Base-by-base conservation (phyloP, 768 basidiomycete species). In the Mycena epipterygia region DNA sequence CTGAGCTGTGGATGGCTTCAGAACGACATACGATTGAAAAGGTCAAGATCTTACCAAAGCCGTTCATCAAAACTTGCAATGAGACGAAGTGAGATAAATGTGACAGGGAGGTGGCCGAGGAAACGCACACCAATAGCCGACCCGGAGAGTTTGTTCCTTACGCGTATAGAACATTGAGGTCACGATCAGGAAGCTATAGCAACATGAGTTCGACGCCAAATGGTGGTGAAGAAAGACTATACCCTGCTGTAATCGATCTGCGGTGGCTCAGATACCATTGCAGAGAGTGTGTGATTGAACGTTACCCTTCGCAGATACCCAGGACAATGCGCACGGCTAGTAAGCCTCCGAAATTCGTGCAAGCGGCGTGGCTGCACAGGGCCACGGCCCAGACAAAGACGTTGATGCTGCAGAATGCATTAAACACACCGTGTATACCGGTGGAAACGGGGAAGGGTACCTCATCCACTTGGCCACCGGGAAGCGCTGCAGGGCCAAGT, bases 391-490 rank as follows among this genome's bases (percentile, higher is more conserved):
- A 94, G 7, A 90, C 75, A 51, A 88, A 82, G 70, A 93, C 91
- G 75, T 93, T 93, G 29, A 89, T 57, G 69, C 91, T 93, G 41
- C 8, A 53, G 25, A 17, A 5, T 17, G n/a, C 2, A 33, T 48
- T 3, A 51, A 8, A 7, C 25, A 25, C 32, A 58, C 5, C 8
- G 81, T n/a, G 19, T 13, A 9, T 17, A 2, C 49, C 27, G 8
- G 5, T 13, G 32, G 2, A 17, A 32, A 21, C 16, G 23, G 12
- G 27, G 3, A 2, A 3, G 5, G 3, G 32, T 70, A 87, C 92
- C 91, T 92, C 89, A 93, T 91, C 92, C 92, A 93, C 85, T 88
- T 91, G 11, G 89, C 92, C 11, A 93, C 91, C 0, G 91, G 92
- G 75, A 92, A 93, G 19, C 87, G 85, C 72, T 93, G 92, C 8